Conservation (phyloP, 306 rosid genomes). For the Calophaca sinica region DNA sequence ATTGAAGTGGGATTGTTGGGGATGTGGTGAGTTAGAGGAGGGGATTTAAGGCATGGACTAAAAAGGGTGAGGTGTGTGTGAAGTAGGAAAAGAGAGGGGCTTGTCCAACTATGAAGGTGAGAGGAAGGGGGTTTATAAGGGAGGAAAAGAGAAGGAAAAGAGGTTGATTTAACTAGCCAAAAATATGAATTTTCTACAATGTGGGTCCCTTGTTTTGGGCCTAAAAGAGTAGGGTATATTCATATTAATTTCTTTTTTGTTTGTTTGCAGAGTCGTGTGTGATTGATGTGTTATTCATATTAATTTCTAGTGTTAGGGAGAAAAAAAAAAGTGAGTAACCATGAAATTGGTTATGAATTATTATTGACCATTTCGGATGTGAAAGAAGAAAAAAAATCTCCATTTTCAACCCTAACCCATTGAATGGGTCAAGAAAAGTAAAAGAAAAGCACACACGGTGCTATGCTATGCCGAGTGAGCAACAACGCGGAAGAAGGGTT, state of each 20-base stretch:
- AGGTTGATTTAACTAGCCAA: neutral
- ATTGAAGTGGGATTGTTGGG: constrained; percentile 15
- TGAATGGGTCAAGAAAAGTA: constrained; percentile 31
- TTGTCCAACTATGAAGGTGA: constrained; percentile 52
- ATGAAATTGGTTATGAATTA: constrained; percentile 27
- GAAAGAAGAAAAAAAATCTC: neutral
- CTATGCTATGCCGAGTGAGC: constrained; percentile 16
- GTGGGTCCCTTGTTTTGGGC: constrained; percentile 35
- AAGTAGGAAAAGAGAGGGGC: constrained; percentile 9
- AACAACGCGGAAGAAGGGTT: constrained; percentile 60
- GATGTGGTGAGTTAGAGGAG: constrained; percentile 1
- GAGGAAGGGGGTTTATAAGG: constrained; percentile 56
- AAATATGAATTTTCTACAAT: constrained; percentile 13
- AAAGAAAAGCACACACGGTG: neutral
- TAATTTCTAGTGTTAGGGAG: neutral
- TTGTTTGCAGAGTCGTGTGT: too few species aligned
- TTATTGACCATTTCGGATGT: constrained; percentile 55
- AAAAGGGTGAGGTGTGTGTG: neutral
- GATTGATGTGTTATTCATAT: too few species aligned
- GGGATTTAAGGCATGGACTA: constrained; percentile 25
- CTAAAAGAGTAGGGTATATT: constrained; percentile 3
- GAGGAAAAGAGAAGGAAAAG: constrained; percentile 59
- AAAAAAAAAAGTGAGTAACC: neutral
- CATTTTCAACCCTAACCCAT: constrained; percentile 13
- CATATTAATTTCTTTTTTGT: constrained; percentile 15